These are phyloP conservation scores for Crucibulum laeve DNA, from an alignment of 768 basidiomycete species.

Conservation along the genomic window DNA sequence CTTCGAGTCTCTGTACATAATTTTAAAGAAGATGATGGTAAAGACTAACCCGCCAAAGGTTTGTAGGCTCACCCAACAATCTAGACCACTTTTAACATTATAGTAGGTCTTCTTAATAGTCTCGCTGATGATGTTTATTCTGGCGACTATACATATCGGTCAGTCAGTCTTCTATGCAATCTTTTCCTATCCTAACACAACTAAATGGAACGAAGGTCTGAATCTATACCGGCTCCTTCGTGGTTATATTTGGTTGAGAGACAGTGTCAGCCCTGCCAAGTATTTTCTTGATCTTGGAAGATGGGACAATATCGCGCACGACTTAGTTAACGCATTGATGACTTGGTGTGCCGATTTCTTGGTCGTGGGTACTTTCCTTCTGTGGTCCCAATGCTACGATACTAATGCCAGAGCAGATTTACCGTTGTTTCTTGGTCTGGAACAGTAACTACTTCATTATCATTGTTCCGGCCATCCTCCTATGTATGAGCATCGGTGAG, in stretches of 20 bases:
- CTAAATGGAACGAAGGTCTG: too few relatives aligned
- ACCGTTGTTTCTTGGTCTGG: conserved; percentile 11
- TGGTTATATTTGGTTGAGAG: conserved; percentile 11
- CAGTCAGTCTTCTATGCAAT: background rate
- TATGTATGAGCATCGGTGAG: conserved; percentile 9
- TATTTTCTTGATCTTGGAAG: conserved; percentile 12
- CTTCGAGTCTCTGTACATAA: conserved; percentile 9
- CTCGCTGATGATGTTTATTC: conserved; percentile 10
- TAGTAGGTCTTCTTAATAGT: conserved; percentile 8
- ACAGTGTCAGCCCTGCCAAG: conserved; percentile 3
- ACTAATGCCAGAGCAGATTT: conserved; percentile 1
- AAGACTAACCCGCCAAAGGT: conserved; percentile 8
- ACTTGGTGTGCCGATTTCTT: conserved; percentile 17
- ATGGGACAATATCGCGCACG: conserved; percentile 15
- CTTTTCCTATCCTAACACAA: background rate
- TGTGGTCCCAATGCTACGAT: background rate
- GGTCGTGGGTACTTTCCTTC: conserved; percentile 4
- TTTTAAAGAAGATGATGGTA: conserved; percentile 6
- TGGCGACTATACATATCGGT: conserved; percentile 13
- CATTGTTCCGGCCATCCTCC: conserved; percentile 4
- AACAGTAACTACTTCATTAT: conserved; percentile 5
- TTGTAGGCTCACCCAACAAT: background rate
- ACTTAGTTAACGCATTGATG: conserved; percentile 9
- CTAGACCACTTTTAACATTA: conserved; percentile 1
- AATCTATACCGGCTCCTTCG: conserved; percentile 14